Evolutionary conservation across 257 asterid genomes (phyloP).

Genomic region (Solanum peruvianum): DNA sequence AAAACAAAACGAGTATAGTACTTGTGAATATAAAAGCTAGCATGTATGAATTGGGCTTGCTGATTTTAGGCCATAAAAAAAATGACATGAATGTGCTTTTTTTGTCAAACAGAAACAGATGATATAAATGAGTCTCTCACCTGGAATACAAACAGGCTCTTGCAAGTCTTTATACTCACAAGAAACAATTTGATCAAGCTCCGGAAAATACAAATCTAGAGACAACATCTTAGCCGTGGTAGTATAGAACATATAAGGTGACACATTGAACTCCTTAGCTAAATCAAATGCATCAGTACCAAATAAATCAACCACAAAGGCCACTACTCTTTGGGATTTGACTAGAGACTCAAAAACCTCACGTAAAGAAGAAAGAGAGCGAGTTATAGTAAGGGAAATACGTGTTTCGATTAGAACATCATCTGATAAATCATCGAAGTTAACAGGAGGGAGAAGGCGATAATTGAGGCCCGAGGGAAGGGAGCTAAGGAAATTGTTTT

Average conservation of each 20-base stretch:
- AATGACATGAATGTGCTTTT: too few relatives aligned
- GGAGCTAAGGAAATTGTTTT: constrained; percentile 25
- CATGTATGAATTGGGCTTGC: too few relatives aligned
- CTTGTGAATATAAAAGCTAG: too few relatives aligned
- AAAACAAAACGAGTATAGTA: too few relatives aligned
- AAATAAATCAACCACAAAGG: constrained; percentile 8
- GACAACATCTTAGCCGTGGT: constrained; percentile 4
- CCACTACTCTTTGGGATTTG: not conserved
- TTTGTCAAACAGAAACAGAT: too few relatives aligned
- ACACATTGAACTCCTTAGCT: constrained; percentile 2
- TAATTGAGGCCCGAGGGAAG: constrained; percentile 27
- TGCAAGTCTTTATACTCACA: not conserved
- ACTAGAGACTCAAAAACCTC: not conserved
- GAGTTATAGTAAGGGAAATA: not conserved
- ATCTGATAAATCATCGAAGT: constrained; percentile 27
- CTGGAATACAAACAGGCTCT: not conserved
- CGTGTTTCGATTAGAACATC: constrained; percentile 24
- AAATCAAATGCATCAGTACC: constrained; percentile 15
- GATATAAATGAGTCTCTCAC: not conserved
- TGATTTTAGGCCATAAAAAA: too few relatives aligned
- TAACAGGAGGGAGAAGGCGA: constrained; percentile 39
- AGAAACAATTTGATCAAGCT: not conserved
- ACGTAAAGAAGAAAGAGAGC: not conserved
- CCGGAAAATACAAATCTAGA: not conserved
- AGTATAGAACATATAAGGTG: constrained; percentile 9